Percentiles rank a stretch among this genome's conserved stretches.
Conservation (phyloP, 345 rosid species). For the Salix brachista region DNA sequence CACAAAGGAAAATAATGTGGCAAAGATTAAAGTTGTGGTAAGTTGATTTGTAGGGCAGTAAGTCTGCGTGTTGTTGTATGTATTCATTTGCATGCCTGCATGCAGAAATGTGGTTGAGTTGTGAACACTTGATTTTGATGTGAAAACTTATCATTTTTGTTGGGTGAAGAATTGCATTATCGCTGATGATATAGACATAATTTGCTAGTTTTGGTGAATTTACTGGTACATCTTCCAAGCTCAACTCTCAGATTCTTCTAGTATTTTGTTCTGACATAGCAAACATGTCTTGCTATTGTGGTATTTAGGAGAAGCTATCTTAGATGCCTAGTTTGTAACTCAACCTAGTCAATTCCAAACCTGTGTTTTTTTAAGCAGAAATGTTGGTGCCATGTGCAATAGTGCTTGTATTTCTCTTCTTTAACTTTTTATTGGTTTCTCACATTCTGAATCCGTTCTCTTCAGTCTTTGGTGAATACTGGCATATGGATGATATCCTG, state of each 20-base stretch:
- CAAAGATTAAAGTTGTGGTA: slow-evolving; percentile 98
- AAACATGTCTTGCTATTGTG: not conserved
- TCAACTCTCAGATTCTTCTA: not conserved
- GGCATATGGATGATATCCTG: not conserved
- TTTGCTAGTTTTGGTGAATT: not conserved
- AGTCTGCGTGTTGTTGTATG: not conserved
- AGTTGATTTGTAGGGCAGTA: slow-evolving; percentile 24
- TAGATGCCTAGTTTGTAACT: not conserved
- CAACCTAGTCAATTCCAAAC: not conserved
- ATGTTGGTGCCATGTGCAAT: not conserved
- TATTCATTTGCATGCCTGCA: not conserved
- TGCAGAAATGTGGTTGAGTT: not conserved
- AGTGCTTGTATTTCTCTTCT: not conserved
- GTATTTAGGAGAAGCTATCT: not conserved
- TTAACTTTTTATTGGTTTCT: not conserved
- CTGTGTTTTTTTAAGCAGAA: not conserved
- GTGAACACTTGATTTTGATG: not conserved
- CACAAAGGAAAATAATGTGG: slow-evolving; percentile 70
- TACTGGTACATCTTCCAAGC: not conserved
- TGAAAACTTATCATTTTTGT: not conserved
- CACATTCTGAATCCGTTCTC: not conserved
- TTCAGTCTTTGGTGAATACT: not conserved
- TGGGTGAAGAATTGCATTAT: not conserved
- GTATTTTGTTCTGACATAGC: not conserved
- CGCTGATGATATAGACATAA: not conserved